A percentile compares a stretch with the other conserved stretches of the same genome.
These are phyloP conservation scores for Helicocarpus griseus DNA, from an alignment of 2,329 filamentous ascomycete genomes.

Conservation along the genomic window DNA sequence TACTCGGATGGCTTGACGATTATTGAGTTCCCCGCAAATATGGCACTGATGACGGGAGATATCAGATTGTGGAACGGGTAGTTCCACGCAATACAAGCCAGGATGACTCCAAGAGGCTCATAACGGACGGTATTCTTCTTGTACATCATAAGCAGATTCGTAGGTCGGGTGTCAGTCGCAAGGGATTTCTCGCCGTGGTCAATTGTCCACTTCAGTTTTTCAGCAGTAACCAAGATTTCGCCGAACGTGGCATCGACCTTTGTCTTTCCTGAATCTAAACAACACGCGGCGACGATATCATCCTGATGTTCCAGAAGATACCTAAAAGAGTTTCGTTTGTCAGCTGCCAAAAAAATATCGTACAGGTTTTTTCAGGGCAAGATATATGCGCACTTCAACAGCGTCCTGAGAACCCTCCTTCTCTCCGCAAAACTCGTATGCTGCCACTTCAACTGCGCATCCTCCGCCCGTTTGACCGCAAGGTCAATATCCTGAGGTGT, in stretches of 20 bases:
- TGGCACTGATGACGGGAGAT: slow-evolving; percentile 76
- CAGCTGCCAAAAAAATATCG: neutral
- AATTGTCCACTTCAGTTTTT: slow-evolving; percentile 93
- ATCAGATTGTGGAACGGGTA: slow-evolving; percentile 94
- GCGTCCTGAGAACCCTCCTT: slow-evolving; percentile 65
- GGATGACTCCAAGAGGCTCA: slow-evolving; percentile 86
- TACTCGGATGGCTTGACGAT: slow-evolving; percentile 92
- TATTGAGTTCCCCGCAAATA: slow-evolving; percentile 86
- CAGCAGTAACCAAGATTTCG: slow-evolving; percentile 85
- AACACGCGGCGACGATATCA: slow-evolving; percentile 73
- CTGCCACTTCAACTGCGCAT: slow-evolving; percentile 69
- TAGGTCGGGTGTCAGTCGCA: slow-evolving; percentile 61
- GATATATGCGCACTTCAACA: slow-evolving; percentile 49
- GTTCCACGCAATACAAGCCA: slow-evolving; percentile 94
- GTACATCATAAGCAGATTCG: slow-evolving; percentile 89
- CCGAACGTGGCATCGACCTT: slow-evolving; percentile 89
- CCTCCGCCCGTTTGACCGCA: slow-evolving; percentile 61
- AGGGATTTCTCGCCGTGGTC: slow-evolving; percentile 79
- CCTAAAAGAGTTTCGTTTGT: slow-evolving; percentile 14
- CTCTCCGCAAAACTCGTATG: slow-evolving; percentile 68
- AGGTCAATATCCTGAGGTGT: slow-evolving; percentile 70
- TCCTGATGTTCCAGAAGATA: slow-evolving; percentile 84
- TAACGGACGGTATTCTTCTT: slow-evolving; percentile 86
- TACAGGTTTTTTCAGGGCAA: too few species aligned
- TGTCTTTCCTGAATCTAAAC: slow-evolving; percentile 91